phyloP scores from a whole-genome alignment of 2,329 filamentous ascomycete genomes.

The Bipolaris oryzae region DNA sequence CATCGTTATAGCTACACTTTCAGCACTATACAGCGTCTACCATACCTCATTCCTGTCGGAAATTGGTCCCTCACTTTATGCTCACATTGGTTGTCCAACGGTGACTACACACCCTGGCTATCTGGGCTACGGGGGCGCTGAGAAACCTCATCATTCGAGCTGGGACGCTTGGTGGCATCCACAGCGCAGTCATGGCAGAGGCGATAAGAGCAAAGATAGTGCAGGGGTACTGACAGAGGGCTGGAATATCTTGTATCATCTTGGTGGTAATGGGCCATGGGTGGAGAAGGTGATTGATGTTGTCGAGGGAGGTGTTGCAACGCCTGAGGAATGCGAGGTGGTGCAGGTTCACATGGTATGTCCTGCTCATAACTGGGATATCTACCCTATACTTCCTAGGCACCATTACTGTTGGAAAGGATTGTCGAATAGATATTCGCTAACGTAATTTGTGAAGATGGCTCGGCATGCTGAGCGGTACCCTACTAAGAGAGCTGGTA shows the following conservation, averaged over 20 bases:
- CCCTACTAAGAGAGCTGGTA: slow-evolving; percentile 58
- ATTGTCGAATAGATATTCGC: not conserved
- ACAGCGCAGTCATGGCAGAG: slow-evolving; percentile 20
- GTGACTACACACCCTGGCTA: slow-evolving; percentile 22
- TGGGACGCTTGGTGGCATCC: slow-evolving; percentile 47
- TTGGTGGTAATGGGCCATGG: slow-evolving; percentile 63
- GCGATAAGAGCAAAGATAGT: slow-evolving; percentile 20
- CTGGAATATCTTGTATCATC: slow-evolving; percentile 60
- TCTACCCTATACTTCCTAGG: no score
- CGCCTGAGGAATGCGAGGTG: slow-evolving; percentile 57
- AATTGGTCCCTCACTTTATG: slow-evolving; percentile 6
- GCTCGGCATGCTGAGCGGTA: slow-evolving; percentile 64
- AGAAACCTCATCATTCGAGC: slow-evolving; percentile 42
- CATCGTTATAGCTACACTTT: slow-evolving; percentile 9
- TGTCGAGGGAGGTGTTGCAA: slow-evolving; percentile 49
- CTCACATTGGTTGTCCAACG: slow-evolving; percentile 3
- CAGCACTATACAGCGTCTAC: not conserved
- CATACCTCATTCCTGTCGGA: not conserved
- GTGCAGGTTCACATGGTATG: slow-evolving; percentile 65
- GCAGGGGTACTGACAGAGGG: slow-evolving; percentile 39
- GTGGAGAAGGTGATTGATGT: slow-evolving; percentile 55
- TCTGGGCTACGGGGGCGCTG: slow-evolving; percentile 32
- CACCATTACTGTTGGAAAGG: no score
- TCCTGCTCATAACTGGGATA: not conserved
- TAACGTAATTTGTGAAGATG: slow-evolving; percentile 50